Evolutionary conservation across 2,329 filamentous ascomycete species (phyloP).

Genomic region (Penicillium sp.): DNA sequence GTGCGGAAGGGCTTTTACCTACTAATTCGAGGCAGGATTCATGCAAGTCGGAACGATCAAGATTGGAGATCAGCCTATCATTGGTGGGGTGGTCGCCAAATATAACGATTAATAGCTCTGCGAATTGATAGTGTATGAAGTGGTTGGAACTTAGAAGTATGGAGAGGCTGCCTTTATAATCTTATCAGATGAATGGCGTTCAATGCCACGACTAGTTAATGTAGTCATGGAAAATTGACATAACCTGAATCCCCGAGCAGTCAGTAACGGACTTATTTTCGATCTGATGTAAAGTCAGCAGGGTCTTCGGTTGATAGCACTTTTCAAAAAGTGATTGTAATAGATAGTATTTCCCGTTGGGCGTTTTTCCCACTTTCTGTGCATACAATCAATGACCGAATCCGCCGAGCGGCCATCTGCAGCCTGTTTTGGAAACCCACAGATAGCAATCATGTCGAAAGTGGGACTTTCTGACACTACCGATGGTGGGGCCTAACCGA

Average conservation of each 20-base stretch:
- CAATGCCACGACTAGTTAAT: no score
- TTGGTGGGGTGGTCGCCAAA: conserved; percentile 19
- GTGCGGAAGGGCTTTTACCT: no score
- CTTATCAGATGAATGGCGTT: no score
- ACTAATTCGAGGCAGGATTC: no score
- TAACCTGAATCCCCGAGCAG: no score
- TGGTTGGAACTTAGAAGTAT: not conserved
- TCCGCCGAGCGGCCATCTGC: conserved; percentile 4
- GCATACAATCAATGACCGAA: not conserved
- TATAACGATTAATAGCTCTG: conserved; percentile 13
- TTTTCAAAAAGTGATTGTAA: not conserved
- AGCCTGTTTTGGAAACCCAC: not conserved
- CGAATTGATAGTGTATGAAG: not conserved
- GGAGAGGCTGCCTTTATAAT: not conserved
- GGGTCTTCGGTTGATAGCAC: not conserved
- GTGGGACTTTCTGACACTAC: not conserved
- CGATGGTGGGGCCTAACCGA: conserved; percentile 1
- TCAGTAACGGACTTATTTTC: no score
- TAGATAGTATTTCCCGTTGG: not conserved
- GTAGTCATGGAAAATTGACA: no score
- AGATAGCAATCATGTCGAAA: conserved; percentile 2
- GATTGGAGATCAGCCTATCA: conserved; percentile 19
- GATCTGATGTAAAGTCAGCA: not conserved
- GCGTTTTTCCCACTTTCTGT: not conserved
- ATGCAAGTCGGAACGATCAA: not conserved